Evolutionary conservation across 2,329 filamentous ascomycete genomes (phyloP).

Genomic region (Xylaria sp.): DNA sequence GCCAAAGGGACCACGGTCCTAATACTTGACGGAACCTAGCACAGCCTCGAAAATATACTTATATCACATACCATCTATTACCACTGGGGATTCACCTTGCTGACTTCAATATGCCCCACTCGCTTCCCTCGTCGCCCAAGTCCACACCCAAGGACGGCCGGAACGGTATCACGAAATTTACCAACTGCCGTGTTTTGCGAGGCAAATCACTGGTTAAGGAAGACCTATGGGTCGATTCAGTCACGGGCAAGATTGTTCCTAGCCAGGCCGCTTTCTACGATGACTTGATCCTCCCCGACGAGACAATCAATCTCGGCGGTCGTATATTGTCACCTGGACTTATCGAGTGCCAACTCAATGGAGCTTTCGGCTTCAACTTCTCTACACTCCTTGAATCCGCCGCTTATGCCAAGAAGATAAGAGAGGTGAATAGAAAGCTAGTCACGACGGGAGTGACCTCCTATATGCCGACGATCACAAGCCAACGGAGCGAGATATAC

Average conservation of each 20-base stretch:
- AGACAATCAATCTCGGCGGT: conserved; percentile 81
- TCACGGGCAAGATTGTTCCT: conserved; percentile 82
- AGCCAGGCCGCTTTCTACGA: conserved; percentile 76
- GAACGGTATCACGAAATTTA: conserved; percentile 81
- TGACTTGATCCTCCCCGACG: conserved; percentile 74
- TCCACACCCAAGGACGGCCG: conserved; percentile 59
- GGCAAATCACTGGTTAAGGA: conserved; percentile 74
- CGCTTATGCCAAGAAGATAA: conserved; percentile 78
- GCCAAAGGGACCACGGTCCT: conserved; percentile 48
- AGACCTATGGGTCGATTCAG: conserved; percentile 89
- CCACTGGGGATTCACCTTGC: neutral
- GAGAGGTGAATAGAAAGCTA: conserved; percentile 76
- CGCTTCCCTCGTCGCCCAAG: conserved; percentile 55
- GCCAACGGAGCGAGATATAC: conserved; percentile 83
- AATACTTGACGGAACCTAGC: conserved; percentile 49
- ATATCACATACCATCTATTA: conserved; percentile 11
- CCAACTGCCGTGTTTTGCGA: conserved; percentile 83
- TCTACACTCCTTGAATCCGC: conserved; percentile 76
- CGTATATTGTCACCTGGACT: conserved; percentile 87
- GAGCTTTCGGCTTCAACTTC: conserved; percentile 93
- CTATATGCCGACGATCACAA: conserved; percentile 87
- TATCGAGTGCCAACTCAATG: conserved; percentile 93
- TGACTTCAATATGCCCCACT: conserved; percentile 48
- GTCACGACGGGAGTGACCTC: conserved; percentile 86
- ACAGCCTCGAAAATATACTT: conserved; percentile 23